Base-by-base conservation (phyloP, 306 rosid genomes). In the Gynostemma pentaphyllum region DNA sequence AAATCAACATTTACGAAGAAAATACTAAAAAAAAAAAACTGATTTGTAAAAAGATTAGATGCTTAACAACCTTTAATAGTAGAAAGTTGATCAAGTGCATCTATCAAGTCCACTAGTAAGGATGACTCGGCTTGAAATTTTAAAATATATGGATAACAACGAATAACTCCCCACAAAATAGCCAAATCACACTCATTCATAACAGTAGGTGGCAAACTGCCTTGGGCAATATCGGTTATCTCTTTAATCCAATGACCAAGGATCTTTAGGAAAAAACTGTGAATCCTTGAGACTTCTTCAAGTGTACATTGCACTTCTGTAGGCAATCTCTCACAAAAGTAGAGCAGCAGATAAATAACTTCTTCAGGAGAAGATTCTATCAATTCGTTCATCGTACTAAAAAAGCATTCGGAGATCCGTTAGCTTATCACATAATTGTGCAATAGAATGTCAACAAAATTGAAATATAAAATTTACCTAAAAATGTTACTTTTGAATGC, bases 161-260 rank as follows among this genome's bases (percentile, higher is more conserved):
- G 84, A 41, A 92, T 72, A 13, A 71, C 64, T 71, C 92, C 98
- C 96, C 96, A 92, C 23, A 84, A 74, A 54, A 80, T 49, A 70
- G 89, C 81, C 79, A 88, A 48, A 70, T 74, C 70, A 42, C 72
- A 57, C 72, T 82, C 92, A 47, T 72, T 77, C 55, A 80, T 64
- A 66, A 74, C 66, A 55, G 7, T 66, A 5, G 76, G 64, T 47
- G 79, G 74, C 29, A 44, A 34, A 36, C 70, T 75, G 45, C 73
- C 56, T 51, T 40, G 61, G 49, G 47, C 70, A 61, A 73, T 54
- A 66, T 71, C 75, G 45, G 74, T 77, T 70, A 85, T 64, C 51
- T 67, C 69, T 46, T 18, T 65, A 52, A 66, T 78, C 85, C 86
- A 85, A 34, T 69, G 9, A 36, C 19, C 3, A 53, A 87, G 69